These are phyloP conservation scores for Vachellia collinsii DNA, from an alignment of 306 rosid genomes.

Conservation along the genomic window DNA sequence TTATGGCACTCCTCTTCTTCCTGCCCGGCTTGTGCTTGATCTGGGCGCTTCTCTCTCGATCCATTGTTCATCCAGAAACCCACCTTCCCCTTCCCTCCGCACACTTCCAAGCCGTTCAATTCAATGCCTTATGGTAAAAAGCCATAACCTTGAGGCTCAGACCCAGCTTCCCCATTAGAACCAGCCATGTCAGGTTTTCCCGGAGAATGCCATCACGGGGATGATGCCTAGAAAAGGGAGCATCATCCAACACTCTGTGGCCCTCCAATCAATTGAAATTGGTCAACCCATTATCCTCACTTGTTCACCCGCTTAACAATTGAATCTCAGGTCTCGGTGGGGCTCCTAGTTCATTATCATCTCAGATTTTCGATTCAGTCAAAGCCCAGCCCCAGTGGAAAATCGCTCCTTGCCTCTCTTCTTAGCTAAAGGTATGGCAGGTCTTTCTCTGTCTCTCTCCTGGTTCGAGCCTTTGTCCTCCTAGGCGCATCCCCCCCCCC, in stretches of 20 bases:
- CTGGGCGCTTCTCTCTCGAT: slow-evolving; percentile 64
- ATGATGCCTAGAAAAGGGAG: slow-evolving; percentile 35
- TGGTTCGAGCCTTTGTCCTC: slow-evolving; percentile 38
- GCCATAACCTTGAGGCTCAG: neutral
- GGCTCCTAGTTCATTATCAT: slow-evolving; percentile 47
- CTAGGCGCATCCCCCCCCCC: neutral
- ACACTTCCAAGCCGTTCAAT: slow-evolving; percentile 45
- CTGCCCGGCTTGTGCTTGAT: slow-evolving; percentile 54
- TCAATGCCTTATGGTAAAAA: slow-evolving; percentile 49
- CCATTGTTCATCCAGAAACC: slow-evolving; percentile 38
- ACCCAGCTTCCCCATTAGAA: neutral
- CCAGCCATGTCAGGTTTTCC: slow-evolving; percentile 40
- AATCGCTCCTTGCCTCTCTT: slow-evolving; percentile 58
- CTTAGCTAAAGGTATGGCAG: slow-evolving; percentile 14
- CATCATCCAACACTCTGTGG: slow-evolving; percentile 49
- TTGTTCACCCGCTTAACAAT: slow-evolving; percentile 47
- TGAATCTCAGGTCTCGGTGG: slow-evolving; percentile 66
- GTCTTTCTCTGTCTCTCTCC: slow-evolving; percentile 30
- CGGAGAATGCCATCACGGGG: slow-evolving; percentile 45
- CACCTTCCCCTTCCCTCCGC: slow-evolving; percentile 42
- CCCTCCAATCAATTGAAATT: slow-evolving; percentile 27
- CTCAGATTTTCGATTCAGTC: slow-evolving; percentile 58
- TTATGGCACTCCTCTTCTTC: slow-evolving; percentile 47
- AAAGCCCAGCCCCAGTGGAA: slow-evolving; percentile 29
- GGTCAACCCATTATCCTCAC: slow-evolving; percentile 32